These are phyloP conservation scores for Amylostereum chailletii DNA, from an alignment of 1,284 basidiomycete species.

Conservation along the genomic window DNA sequence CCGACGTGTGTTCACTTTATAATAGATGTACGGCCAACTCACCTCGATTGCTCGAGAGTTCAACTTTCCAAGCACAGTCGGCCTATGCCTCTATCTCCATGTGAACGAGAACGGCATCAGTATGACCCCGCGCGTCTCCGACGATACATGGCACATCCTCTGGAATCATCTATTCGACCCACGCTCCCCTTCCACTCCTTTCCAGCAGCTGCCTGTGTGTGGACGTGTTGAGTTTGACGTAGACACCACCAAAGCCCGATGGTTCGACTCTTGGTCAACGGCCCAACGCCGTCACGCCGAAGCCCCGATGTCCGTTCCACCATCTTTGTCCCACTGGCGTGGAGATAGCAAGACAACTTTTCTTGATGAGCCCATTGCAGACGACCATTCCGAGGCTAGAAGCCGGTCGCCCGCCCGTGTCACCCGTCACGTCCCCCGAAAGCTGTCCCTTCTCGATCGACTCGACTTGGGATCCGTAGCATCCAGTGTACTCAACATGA, in stretches of 20 bases:
- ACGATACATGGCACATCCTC: constrained; percentile 66
- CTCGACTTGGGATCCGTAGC: constrained; percentile 36
- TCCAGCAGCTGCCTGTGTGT: constrained; percentile 44
- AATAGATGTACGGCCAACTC: constrained; percentile 65
- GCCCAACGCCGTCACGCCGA: constrained; percentile 38
- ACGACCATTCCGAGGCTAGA: constrained; percentile 26
- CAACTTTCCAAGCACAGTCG: constrained; percentile 66
- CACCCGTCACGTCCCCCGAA: constrained; percentile 46
- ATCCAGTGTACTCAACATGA: constrained; percentile 17
- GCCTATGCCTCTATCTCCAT: constrained; percentile 64
- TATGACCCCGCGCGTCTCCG: constrained; percentile 62
- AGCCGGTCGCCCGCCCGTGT: constrained; percentile 11
- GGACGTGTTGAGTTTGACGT: constrained; percentile 76
- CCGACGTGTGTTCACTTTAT: not conserved
- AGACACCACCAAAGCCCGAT: constrained; percentile 58
- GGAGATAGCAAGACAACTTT: constrained; percentile 46
- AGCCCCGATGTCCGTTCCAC: constrained; percentile 31
- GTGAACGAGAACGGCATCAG: constrained; percentile 37
- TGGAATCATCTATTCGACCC: constrained; percentile 59
- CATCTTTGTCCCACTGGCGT: constrained; percentile 37
- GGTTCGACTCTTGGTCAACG: constrained; percentile 64
- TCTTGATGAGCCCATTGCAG: constrained; percentile 31
- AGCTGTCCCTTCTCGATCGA: constrained; percentile 60
- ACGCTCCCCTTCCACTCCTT: constrained; percentile 24
- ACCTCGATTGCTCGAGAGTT: constrained; percentile 72